Evolutionary conservation across 2,329 filamentous ascomycete species (phyloP), one percentile per base, ranked within the genome.

Genomic region (Talaromyces sp.): DNA sequence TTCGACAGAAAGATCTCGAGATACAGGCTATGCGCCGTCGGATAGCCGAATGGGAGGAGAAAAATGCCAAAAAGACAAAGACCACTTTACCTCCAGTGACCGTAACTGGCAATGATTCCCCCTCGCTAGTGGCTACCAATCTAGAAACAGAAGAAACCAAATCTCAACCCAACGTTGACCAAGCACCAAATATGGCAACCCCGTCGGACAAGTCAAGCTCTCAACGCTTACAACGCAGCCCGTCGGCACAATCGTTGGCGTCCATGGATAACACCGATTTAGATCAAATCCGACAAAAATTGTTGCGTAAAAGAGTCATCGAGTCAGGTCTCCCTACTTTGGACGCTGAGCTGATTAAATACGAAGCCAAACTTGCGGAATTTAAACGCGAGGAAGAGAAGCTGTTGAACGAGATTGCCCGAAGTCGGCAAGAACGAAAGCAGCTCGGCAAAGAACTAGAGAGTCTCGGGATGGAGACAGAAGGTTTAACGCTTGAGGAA

Each of bases 391-490:
- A 77, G 63, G 62, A 76, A 66, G 73, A 74, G 17, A 69, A 71
- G 46, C 62, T 81, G 5, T 60, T 75, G 10, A 70, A 71, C 31
- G 77, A 82, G 60, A 77, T 81, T 53, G 73, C 75, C 8, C 73
- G 75, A 66, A 70, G 76, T 64, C 67, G 73, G 70, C 61, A 72
- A 69, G 65, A 72, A 64, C 65, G 76, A 70, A 70, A 72, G 55
- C 70, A 73, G 46, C 75, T 82, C 41, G 66, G 77, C 5, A 70
- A 75, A 33, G 80, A 82, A 62, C 69, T 83, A n/a, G 75, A 78
- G 59, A 68, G 67, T 53, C 70, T 82, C 19, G 77, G 76, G 39
- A 65, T 78, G 40, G 76, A 81, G 57, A 78, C 78, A 1, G 73
- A 77, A 53, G 77, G 76, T 3, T 72, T 78, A 64, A 72, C 75